These are phyloP conservation scores for Vicia sativa DNA, from an alignment of 306 rosid genomes.

Conservation along the genomic window DNA sequence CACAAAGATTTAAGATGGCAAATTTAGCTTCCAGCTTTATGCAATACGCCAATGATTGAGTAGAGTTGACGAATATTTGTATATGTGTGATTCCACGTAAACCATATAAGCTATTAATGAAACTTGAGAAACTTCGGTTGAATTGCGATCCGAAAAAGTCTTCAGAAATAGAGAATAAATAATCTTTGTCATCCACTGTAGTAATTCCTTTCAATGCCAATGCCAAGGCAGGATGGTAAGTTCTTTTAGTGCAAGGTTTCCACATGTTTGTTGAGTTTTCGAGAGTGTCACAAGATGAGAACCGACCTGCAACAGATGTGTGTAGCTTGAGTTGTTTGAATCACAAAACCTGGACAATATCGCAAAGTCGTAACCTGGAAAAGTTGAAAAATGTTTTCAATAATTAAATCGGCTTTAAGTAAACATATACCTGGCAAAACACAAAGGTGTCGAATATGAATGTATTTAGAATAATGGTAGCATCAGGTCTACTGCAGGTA, in stretches of 20 bases:
- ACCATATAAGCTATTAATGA: constrained; percentile 25
- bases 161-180: constrained; percentile 71
- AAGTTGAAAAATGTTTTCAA: no score
- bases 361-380: no score
- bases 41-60: constrained; percentile 23
- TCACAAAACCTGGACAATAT: no score
- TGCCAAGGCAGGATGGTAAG: no score
- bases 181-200: no score
- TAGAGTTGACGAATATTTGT: constrained; percentile 13
- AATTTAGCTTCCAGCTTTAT: constrained; percentile 35
- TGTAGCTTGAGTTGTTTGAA: no score
- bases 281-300: no score
- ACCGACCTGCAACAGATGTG: no score
- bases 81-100: constrained; percentile 13
- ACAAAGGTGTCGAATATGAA: constrained; percentile 86
- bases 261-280: no score
- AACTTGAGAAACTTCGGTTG: constrained; percentile 41
- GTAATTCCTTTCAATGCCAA: no score
- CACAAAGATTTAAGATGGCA: constrained; percentile 11
- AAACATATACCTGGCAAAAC: constrained; percentile 94
- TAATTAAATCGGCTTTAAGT: no score
- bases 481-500: constrained; percentile 53
- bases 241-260: no score
- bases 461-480: constrained; percentile 55
- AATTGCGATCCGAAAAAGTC: constrained; percentile 27